Conservation (phyloP, 257 asterid species). For the Jacaranda copaia region DNA sequence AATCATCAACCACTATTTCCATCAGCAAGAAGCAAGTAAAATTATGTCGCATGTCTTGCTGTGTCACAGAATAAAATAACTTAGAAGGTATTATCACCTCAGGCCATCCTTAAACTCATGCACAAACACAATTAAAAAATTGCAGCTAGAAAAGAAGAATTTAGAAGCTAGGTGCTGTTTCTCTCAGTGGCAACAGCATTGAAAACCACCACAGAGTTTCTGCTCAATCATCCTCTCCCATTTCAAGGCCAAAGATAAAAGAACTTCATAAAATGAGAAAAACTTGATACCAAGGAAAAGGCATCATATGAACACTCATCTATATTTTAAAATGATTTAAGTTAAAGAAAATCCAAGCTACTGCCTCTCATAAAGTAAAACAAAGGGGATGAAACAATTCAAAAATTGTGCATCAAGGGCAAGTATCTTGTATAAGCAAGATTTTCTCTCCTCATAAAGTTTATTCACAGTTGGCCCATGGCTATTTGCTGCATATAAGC, state of each 20-base stretch:
- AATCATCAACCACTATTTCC: neutral
- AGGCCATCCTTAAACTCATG: neutral
- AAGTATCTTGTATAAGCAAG: neutral
- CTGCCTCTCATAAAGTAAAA: neutral
- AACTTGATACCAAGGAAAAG: neutral
- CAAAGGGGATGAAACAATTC: neutral
- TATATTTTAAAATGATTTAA: neutral
- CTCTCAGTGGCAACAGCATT: neutral
- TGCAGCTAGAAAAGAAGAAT: neutral
- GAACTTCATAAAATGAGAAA: neutral
- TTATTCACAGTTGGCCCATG: neutral
- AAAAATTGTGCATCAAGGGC: neutral
- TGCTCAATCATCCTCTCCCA: neutral
- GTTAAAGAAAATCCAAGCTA: neutral
- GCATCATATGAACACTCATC: neutral
- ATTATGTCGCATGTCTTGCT: neutral
- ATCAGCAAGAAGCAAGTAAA: constrained; percentile 17
- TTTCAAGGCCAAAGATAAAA: constrained; percentile 3
- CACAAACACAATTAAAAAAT: neutral
- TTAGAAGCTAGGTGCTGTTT: neutral
- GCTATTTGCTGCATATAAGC: neutral
- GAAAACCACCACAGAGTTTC: neutral
- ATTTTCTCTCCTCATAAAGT: neutral
- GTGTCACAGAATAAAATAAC: neutral
- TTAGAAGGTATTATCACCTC: neutral